Evolutionary conservation across 345 rosid species (phyloP).

Genomic region (Erucastrum elatum): DNA sequence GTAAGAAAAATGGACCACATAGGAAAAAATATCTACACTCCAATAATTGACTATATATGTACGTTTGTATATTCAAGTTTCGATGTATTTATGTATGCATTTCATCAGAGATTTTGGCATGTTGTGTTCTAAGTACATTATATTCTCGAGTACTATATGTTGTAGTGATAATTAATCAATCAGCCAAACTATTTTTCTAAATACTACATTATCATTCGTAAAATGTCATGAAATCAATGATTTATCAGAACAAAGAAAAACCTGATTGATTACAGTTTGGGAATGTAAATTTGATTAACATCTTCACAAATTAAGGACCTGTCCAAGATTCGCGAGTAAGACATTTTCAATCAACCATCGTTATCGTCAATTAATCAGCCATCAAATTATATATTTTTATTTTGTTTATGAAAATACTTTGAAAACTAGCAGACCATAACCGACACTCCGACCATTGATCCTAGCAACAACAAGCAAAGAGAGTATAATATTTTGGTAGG

Average conservation of each 20-base stretch:
- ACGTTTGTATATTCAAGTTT: background rate
- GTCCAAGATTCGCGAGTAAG: background rate
- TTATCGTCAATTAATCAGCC: background rate
- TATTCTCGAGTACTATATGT: background rate
- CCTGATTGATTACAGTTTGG: background rate
- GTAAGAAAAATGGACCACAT: background rate
- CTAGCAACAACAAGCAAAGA: constrained; percentile 23
- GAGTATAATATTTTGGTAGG: background rate
- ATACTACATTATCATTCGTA: too few relatives aligned
- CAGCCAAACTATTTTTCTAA: background rate
- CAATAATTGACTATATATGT: constrained; percentile 8
- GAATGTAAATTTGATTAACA: background rate
- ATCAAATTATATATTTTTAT: background rate
- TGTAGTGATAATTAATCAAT: background rate
- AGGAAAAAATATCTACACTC: background rate
- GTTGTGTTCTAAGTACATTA: background rate
- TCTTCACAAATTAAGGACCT: background rate
- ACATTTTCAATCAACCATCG: constrained; percentile 12
- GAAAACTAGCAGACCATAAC: constrained; percentile 25
- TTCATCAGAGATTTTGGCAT: background rate
- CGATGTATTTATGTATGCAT: background rate
- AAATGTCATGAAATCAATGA: background rate
- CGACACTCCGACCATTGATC: constrained; percentile 34
- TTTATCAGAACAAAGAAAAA: background rate
- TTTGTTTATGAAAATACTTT: background rate